phyloP scores from a whole-genome alignment of 305 asterid species.

The Andrographis paniculata region DNA sequence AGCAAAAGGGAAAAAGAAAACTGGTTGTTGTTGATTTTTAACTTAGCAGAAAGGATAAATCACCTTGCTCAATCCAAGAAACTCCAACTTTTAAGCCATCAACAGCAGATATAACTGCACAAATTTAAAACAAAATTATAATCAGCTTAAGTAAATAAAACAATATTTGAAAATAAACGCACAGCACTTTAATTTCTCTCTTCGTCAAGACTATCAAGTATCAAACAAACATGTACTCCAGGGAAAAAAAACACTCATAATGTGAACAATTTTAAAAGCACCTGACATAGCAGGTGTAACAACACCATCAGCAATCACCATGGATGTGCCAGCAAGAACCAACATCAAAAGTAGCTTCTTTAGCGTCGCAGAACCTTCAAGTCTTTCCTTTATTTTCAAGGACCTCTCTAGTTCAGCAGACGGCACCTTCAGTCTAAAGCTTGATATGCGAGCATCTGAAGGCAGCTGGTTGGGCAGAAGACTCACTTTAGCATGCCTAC shows the following conservation, averaged over 20 bases:
- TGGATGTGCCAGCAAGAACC: conserved; percentile 98
- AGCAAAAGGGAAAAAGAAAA: not conserved
- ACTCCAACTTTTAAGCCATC: conserved; percentile 92
- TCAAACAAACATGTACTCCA: conserved; percentile 17
- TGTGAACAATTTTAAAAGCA: conserved; percentile 18
- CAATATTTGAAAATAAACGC: conserved; percentile 11
- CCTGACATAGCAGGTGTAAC: conserved; percentile 99
- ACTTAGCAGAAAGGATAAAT: conserved; percentile 25
- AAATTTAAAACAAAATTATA: conserved; percentile 16
- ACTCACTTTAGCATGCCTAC: conserved; percentile 98
- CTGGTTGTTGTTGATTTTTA: conserved; percentile 7
- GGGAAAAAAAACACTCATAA: not conserved
- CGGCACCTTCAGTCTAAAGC: conserved; percentile 98
- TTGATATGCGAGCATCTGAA: conserved; percentile 94
- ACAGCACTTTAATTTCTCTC: conserved; percentile 8
- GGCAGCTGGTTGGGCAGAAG: conserved; percentile 94
- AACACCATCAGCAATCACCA: conserved; percentile 99
- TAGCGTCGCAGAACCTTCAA: conserved; percentile 77
- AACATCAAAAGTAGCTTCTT: conserved; percentile 78
- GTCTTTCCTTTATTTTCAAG: conserved; percentile 83
- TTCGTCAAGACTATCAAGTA: conserved; percentile 16
- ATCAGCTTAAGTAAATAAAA: conserved; percentile 19
- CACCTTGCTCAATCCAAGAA: conserved; percentile 74
- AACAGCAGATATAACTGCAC: conserved; percentile 94
- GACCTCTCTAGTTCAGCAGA: conserved; percentile 99